phyloP scores from a whole-genome alignment of 257 asterid species.

The Solanum microdontum region DNA sequence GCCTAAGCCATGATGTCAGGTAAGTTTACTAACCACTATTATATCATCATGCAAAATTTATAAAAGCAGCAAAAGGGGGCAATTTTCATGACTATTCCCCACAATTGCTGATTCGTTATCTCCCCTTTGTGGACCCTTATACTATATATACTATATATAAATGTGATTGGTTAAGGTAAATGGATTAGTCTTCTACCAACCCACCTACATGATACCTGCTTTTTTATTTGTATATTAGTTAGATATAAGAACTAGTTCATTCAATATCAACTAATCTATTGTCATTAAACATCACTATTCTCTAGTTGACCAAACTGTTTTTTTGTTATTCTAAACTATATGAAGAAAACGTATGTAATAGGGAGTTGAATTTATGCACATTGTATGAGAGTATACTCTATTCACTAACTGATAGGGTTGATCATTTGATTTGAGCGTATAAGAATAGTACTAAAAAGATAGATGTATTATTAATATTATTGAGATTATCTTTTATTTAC shows the following conservation, averaged over 20 bases:
- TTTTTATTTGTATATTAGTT: background rate
- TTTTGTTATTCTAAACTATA: background rate
- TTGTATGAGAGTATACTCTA: background rate
- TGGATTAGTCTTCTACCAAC: slow-evolving; percentile 13
- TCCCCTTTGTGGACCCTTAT: slow-evolving; percentile 4
- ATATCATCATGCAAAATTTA: background rate
- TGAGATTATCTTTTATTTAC: background rate
- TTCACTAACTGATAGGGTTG: background rate
- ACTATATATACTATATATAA: background rate
- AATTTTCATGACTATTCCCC: slow-evolving; percentile 6
- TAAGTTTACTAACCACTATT: background rate
- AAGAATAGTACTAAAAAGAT: background rate
- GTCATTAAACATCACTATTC: background rate
- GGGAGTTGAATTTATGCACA: background rate
- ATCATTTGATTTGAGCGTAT: background rate
- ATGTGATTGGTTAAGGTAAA: slow-evolving; percentile 10
- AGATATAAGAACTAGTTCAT: background rate
- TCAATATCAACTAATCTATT: background rate
- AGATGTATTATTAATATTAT: background rate
- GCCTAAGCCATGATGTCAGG: slow-evolving; percentile 39
- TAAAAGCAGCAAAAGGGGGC: slow-evolving; percentile 1
- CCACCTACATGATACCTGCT: slow-evolving; percentile 30
- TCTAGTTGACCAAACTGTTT: background rate
- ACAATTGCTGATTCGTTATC: slow-evolving; percentile 7
- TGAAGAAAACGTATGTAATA: background rate